These are phyloP conservation scores for Chrysoporthe austroafricana DNA, from an alignment of 2,329 filamentous ascomycete genomes.

Conservation along the genomic window DNA sequence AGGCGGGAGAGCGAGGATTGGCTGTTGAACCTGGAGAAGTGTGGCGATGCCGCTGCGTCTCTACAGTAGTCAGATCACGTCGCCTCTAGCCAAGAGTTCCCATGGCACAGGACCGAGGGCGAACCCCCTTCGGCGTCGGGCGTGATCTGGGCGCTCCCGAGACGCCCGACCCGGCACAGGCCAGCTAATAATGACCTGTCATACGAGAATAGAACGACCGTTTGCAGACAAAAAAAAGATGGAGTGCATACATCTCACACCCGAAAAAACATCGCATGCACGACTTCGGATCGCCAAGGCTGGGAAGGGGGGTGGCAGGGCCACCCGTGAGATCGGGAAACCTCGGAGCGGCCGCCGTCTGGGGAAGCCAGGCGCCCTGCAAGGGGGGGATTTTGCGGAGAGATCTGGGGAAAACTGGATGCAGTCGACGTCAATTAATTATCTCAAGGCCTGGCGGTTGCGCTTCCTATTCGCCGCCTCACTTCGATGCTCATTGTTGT, in stretches of 20 bases:
- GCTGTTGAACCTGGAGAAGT: too few relatives aligned
- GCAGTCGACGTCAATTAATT: slow-evolving; percentile 23
- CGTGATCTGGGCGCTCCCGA: background rate
- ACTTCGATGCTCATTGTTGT: background rate
- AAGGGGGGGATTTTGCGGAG: slow-evolving; percentile 28
- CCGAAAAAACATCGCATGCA: background rate
- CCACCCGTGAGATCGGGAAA: slow-evolving; percentile 22
- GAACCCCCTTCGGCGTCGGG: background rate
- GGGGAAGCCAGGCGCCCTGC: slow-evolving; percentile 24
- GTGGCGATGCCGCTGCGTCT: too few relatives aligned
- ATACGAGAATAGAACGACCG: background rate
- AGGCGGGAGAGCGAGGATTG: too few relatives aligned
- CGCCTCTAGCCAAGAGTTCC: background rate
- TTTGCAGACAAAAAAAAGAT: background rate
- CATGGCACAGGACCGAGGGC: background rate
- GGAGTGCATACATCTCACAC: background rate
- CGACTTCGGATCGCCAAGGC: slow-evolving; percentile 12
- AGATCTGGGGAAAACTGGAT: slow-evolving; percentile 29
- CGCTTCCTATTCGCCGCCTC: slow-evolving; percentile 7
- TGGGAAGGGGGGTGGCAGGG: background rate
- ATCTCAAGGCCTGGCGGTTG: slow-evolving; percentile 10
- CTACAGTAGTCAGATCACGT: too few relatives aligned
- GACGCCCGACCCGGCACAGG: background rate
- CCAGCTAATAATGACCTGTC: slow-evolving; percentile 1
- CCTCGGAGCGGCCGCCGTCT: slow-evolving; percentile 21